Conservation (phyloP, 2,329 filamentous ascomycete genomes). For the Microdochium paspali region DNA sequence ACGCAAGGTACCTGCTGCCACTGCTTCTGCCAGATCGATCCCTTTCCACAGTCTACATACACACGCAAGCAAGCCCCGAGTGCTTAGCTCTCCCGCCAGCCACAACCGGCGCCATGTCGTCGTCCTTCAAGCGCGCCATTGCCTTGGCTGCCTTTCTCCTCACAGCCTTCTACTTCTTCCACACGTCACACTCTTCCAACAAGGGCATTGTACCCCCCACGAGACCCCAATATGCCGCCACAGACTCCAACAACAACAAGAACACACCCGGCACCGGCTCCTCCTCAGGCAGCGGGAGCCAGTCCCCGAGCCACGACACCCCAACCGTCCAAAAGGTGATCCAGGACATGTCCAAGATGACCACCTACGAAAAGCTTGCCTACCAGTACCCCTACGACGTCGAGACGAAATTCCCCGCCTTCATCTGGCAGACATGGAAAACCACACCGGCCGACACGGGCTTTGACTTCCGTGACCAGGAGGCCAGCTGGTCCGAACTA, state of each 20-base stretch:
- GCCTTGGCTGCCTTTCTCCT: conserved; percentile 21
- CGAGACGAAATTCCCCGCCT: conserved; percentile 82
- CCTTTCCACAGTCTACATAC: no score
- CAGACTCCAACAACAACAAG: conserved; percentile 5
- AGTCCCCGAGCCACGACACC: conserved; percentile 11
- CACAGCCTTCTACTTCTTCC: conserved; percentile 21
- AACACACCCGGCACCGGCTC: conserved; percentile 11
- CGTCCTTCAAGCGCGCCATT: conserved; percentile 22
- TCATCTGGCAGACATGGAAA: conserved; percentile 99
- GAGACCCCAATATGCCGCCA: conserved; percentile 8
- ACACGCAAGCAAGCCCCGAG: conserved; percentile 3
- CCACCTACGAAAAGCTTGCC: conserved; percentile 70
- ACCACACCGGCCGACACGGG: conserved; percentile 66
- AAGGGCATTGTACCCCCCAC: conserved; percentile 14
- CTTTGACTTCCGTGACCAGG: conserved; percentile 74
- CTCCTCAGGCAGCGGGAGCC: conserved; percentile 5
- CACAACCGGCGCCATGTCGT: conserved; percentile 13
- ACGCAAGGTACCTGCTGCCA: no score
- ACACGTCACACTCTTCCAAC: conserved; percentile 18
- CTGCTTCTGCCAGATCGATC: no score
- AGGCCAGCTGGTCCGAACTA: conserved; percentile 79
- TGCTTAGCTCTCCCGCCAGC: neutral
- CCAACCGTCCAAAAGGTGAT: conserved; percentile 51
- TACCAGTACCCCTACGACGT: conserved; percentile 94
- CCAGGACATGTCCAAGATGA: conserved; percentile 61